These are phyloP conservation scores for Rossbeevera mucosa DNA, from an alignment of 768 basidiomycete genomes.

Conservation along the genomic window DNA sequence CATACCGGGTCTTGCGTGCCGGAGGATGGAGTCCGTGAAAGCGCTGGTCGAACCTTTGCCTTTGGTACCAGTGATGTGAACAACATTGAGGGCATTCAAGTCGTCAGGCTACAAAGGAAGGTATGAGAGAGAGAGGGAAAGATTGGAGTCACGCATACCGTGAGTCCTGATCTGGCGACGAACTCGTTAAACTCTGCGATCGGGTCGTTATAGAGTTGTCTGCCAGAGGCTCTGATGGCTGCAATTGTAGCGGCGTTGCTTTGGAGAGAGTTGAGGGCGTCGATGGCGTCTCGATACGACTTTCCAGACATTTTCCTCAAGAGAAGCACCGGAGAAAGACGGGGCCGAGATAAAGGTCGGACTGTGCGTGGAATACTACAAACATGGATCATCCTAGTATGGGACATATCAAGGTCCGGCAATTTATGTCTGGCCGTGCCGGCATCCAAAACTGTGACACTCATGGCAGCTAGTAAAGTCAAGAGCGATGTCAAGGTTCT, in stretches of 20 bases:
- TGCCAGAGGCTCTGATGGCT: conserved; percentile 70
- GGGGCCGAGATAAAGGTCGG: conserved; percentile 7
- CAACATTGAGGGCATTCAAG: conserved; percentile 83
- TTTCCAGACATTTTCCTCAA: conserved; percentile 46
- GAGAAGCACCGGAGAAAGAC: conserved; percentile 2
- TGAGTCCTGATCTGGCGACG: conserved; percentile 79
- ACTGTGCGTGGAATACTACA: background rate
- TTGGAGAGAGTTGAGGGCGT: conserved; percentile 74
- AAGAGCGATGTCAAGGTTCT: conserved; percentile 57
- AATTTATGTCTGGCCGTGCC: background rate
- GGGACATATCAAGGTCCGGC: background rate
- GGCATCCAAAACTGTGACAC: background rate
- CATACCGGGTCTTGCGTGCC: conserved; percentile 66
- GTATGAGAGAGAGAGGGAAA: conserved; percentile 11
- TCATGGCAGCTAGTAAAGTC: conserved; percentile 44
- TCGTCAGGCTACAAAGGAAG: conserved; percentile 57
- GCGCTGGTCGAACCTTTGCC: conserved; percentile 98
- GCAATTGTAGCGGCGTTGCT: conserved; percentile 93
- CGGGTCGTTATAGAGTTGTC: conserved; percentile 47
- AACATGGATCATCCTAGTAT: conserved; percentile 6
- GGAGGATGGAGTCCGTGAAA: conserved; percentile 82
- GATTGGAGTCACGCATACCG: conserved; percentile 42
- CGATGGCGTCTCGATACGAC: conserved; percentile 70
- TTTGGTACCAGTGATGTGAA: conserved; percentile 97
- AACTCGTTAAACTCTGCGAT: conserved; percentile 92